These are phyloP conservation scores for Tylopilus cervinicoccineus DNA, from an alignment of 768 basidiomycete genomes.

Conservation along the genomic window DNA sequence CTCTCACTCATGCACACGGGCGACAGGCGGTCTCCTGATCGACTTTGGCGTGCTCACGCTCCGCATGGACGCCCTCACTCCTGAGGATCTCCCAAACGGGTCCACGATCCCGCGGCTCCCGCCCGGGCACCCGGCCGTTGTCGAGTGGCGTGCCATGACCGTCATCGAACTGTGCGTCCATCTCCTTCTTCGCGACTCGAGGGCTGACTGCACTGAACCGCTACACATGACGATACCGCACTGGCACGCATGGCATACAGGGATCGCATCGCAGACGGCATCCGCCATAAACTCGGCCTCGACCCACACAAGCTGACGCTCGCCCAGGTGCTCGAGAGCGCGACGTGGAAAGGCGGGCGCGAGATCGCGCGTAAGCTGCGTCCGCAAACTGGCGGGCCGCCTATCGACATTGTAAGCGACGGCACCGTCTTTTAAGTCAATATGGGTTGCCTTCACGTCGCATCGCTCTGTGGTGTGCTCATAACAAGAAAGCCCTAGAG, in stretches of 20 bases:
- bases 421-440: constrained; percentile 1
- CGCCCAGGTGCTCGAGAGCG: constrained; percentile 88
- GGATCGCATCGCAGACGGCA: constrained; percentile 71
- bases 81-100: constrained; percentile 37
- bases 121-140: constrained; percentile 83
- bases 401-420: constrained; percentile 78
- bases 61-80: constrained; percentile 48
- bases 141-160: constrained; percentile 96
- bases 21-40: constrained; percentile 79
- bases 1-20: background rate
- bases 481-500: no score
- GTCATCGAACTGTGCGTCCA: constrained; percentile 79
- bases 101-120: constrained; percentile 52
- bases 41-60: constrained; percentile 80
- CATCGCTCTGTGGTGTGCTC: no score
- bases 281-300: constrained; percentile 57
- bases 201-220: no score
- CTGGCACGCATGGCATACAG: constrained; percentile 34
- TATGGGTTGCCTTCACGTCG: no score
- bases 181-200: no score
- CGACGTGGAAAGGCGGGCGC: constrained; percentile 95
- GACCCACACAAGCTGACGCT: constrained; percentile 34
- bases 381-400: constrained; percentile 73
- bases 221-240: no score
- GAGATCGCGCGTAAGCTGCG: constrained; percentile 83